Evolutionary conservation across 2,329 filamentous ascomycete genomes (phyloP).

Genomic region (Aspergillus sp.): DNA sequence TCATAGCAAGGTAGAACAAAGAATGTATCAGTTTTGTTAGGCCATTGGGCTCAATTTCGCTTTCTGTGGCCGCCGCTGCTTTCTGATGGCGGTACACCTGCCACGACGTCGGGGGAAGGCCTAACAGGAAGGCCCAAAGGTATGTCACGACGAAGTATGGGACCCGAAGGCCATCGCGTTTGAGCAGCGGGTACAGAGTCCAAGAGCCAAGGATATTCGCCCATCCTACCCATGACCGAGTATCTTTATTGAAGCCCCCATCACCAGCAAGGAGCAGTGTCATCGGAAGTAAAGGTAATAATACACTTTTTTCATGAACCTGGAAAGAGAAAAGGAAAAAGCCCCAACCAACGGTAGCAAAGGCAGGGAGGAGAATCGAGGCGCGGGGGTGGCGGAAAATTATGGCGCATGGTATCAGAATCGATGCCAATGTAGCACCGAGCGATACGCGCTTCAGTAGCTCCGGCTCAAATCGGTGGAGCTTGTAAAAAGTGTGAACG

Average conservation of each 20-base stretch:
- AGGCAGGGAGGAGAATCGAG: slow-evolving; percentile 72
- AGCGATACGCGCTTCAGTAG: slow-evolving; percentile 76
- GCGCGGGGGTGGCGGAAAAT: slow-evolving; percentile 77
- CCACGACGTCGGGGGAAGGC: slow-evolving; percentile 75
- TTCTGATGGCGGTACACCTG: slow-evolving; percentile 62
- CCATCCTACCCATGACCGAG: slow-evolving; percentile 90
- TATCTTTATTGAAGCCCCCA: slow-evolving; percentile 72
- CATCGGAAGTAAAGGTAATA: slow-evolving; percentile 91
- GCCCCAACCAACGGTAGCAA: slow-evolving; percentile 86
- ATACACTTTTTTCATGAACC: slow-evolving; percentile 95
- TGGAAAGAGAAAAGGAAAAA: slow-evolving; percentile 99
- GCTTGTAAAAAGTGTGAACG: slow-evolving; percentile 83
- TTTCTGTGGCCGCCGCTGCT: slow-evolving; percentile 30
- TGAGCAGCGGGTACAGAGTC: slow-evolving; percentile 91
- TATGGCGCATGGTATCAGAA: slow-evolving; percentile 74
- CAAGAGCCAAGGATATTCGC: slow-evolving; percentile 85
- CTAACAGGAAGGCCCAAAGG: slow-evolving; percentile 88
- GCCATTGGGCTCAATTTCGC: slow-evolving; percentile 49
- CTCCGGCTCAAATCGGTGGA: slow-evolving; percentile 69
- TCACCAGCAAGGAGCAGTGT: slow-evolving; percentile 79
- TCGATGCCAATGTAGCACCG: slow-evolving; percentile 70
- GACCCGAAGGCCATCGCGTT: slow-evolving; percentile 76
- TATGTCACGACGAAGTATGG: slow-evolving; percentile 83
- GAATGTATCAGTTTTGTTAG: slow-evolving; percentile 71
- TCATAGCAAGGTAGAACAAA: slow-evolving; percentile 74